These are phyloP conservation scores for Ramularia endophylla DNA, from an alignment of 2,329 filamentous ascomycete species.

Conservation along the genomic window DNA sequence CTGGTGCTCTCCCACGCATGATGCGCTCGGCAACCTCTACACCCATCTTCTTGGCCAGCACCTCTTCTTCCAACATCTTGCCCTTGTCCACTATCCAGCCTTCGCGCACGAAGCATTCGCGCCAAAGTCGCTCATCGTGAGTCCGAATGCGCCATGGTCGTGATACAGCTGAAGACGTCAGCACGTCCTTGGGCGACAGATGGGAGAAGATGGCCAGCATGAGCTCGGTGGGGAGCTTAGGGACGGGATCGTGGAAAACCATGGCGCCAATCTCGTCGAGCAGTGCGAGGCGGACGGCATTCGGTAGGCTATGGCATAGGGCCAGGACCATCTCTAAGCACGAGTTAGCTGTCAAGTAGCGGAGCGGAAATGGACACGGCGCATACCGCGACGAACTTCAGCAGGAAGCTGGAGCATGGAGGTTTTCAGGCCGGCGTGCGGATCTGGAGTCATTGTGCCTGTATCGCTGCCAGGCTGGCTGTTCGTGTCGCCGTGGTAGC, in stretches of 20 bases:
- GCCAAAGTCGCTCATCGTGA: constrained; percentile 81
- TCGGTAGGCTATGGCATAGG: constrained; percentile 15
- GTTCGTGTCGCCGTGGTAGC: constrained; percentile 68
- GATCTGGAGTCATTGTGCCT: constrained; percentile 1
- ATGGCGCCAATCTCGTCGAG: constrained; percentile 49
- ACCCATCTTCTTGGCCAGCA: constrained; percentile 14
- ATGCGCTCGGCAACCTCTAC: constrained; percentile 33
- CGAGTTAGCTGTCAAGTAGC: neutral
- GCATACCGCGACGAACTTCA: neutral
- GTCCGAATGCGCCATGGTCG: constrained; percentile 76
- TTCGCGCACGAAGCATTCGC: constrained; percentile 72
- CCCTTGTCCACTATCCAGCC: constrained; percentile 57
- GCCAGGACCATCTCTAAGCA: constrained; percentile 7
- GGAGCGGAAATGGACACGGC: neutral
- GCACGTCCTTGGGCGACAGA: constrained; percentile 72
- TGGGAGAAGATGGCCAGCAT: constrained; percentile 84
- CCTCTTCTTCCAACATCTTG: constrained; percentile 21
- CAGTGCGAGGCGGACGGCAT: constrained; percentile 9
- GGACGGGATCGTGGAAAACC: constrained; percentile 81
- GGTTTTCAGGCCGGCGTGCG: neutral
- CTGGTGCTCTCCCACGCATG: constrained; percentile 58
- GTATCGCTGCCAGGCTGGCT: constrained; percentile 41
- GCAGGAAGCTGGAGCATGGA: neutral
- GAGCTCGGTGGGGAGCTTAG: constrained; percentile 80
- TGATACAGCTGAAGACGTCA: constrained; percentile 73